Conservation (phyloP, 1,284 basidiomycete species). For the Takashimella koratensis region DNA sequence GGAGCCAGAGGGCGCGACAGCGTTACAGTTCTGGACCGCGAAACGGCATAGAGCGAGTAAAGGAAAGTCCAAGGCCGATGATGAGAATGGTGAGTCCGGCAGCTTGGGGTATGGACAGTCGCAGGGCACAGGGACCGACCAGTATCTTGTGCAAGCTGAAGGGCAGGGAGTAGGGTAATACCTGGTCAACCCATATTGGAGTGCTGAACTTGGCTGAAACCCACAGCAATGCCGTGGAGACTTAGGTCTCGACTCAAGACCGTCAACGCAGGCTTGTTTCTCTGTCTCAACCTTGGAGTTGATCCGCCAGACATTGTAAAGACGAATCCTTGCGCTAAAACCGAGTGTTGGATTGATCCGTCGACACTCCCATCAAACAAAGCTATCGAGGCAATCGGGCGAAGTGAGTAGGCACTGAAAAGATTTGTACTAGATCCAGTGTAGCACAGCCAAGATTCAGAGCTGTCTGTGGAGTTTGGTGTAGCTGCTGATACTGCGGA, state of each 20-base stretch:
- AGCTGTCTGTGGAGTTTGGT: no score
- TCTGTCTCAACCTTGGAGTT: constrained; percentile 96
- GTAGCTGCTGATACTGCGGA: no score
- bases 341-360: constrained; percentile 98
- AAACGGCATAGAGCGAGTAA: constrained; percentile 43
- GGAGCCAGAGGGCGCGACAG: constrained; percentile 22
- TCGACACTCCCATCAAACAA: constrained; percentile 81
- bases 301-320: constrained; percentile 97
- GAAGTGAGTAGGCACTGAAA: constrained; percentile 31
- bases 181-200: no score
- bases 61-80: constrained; percentile 33
- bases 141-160: no score
- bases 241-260: constrained; percentile 82
- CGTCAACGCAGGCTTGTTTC: constrained; percentile 84
- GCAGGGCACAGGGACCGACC: no score
- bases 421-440: no score
- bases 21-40: constrained; percentile 47
- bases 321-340: constrained; percentile 89
- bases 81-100: constrained; percentile 33
- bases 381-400: constrained; percentile 56
- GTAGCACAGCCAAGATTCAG: no score
- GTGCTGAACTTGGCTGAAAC: no score
- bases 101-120: not conserved
- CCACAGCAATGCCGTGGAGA: constrained; percentile 58
- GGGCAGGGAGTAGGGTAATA: no score